Evolutionary conservation across 1,284 basidiomycete genomes (phyloP).

Genomic region (Ganoderma meredithae): DNA sequence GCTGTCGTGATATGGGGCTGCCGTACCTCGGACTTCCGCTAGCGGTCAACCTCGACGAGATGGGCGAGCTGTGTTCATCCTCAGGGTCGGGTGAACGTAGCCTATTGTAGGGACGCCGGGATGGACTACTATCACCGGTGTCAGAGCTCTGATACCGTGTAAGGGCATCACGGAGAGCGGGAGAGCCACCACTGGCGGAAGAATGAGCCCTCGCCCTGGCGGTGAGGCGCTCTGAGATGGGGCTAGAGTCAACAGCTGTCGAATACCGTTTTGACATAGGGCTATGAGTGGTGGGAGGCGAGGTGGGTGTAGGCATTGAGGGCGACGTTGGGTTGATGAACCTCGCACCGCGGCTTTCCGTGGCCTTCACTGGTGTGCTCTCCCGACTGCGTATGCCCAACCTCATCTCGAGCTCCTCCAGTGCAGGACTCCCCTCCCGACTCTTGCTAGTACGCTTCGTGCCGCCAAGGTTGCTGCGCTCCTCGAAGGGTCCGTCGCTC

Average conservation of each 20-base stretch:
- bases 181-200: constrained; percentile 26
- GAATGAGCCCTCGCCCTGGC: constrained; percentile 34
- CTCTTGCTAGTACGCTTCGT: constrained; percentile 43
- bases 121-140: constrained; percentile 34
- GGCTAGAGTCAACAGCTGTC: constrained; percentile 31
- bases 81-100: constrained; percentile 39
- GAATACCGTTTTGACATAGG: constrained; percentile 30
- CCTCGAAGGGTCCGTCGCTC: constrained; percentile 38
- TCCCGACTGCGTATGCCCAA: constrained; percentile 50
- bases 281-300: constrained; percentile 24
- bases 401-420: constrained; percentile 63
- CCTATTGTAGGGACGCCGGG: constrained; percentile 43
- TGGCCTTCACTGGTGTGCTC: constrained; percentile 32
- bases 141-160: constrained; percentile 31
- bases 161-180: constrained; percentile 24
- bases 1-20: constrained; percentile 39
- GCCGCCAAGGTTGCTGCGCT: constrained; percentile 50
- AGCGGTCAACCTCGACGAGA: constrained; percentile 24
- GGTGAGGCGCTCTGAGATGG: constrained; percentile 32
- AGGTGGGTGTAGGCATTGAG: constrained; percentile 18
- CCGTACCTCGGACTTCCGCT: constrained; percentile 33
- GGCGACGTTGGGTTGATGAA: constrained; percentile 33
- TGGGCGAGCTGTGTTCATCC: constrained; percentile 28
- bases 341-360: constrained; percentile 34
- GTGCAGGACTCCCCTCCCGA: constrained; percentile 67